Percentiles rank a stretch among this genome's conserved stretches.
phyloP scores from a whole-genome alignment of 2,329 filamentous ascomycete species.

The Chaetomium globosum region DNA sequence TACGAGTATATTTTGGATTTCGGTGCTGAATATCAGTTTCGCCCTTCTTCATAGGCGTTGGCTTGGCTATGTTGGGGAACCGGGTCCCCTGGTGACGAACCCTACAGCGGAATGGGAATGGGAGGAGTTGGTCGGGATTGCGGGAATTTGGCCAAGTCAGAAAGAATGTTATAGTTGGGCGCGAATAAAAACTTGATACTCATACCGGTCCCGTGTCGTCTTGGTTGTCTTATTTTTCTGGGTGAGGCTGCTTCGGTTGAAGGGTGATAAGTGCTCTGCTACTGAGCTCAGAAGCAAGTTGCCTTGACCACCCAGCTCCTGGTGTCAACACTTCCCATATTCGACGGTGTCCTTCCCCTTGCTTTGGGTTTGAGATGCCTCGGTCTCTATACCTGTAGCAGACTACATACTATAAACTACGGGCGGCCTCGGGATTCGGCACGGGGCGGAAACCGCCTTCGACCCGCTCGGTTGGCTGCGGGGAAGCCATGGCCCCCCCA shows the following conservation, averaged over 20 bases:
- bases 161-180: background rate
- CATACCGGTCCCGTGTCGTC: background rate
- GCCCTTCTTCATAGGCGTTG: constrained; percentile 6
- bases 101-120: background rate
- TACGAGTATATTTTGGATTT: constrained; percentile 6
- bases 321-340: too few species aligned
- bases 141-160: background rate
- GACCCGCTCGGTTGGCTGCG: background rate
- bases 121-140: background rate
- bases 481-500: background rate
- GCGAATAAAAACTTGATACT: background rate
- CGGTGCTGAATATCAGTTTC: constrained; percentile 5
- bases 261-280: background rate
- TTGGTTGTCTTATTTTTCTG: background rate
- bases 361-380: background rate
- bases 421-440: background rate
- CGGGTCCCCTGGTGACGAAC: background rate
- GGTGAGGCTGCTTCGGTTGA: background rate
- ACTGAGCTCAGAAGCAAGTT: background rate
- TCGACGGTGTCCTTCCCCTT: background rate
- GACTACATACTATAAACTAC: background rate
- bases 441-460: background rate
- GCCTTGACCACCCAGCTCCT: too few species aligned
- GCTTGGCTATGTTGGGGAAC: background rate
- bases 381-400: too few species aligned